Percentiles rank a stretch among this genome's conserved stretches.
Conservation (phyloP, 2,329 filamentous ascomycete species). For the Trichoderma sp. region DNA sequence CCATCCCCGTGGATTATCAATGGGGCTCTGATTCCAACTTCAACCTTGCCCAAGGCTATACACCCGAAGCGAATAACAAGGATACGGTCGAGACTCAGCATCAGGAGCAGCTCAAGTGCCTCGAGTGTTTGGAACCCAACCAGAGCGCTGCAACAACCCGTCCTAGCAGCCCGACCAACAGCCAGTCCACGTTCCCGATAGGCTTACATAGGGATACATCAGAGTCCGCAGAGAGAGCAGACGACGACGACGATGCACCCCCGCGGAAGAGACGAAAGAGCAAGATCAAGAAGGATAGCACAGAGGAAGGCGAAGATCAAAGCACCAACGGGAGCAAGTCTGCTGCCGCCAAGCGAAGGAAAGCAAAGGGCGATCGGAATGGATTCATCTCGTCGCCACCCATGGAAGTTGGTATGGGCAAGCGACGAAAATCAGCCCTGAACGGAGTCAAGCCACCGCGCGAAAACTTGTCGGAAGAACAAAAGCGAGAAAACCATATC, state of each 20-base stretch:
- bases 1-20: constrained; percentile 51
- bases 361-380: constrained; percentile 46
- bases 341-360: constrained; percentile 48
- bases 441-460: constrained; percentile 50
- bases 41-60: constrained; percentile 57
- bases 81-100: constrained; percentile 61
- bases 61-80: constrained; percentile 54
- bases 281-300: constrained; percentile 47
- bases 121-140: constrained; percentile 59
- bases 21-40: constrained; percentile 73
- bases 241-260: constrained; percentile 42
- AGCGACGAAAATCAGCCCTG: constrained; percentile 53
- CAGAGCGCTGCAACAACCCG: constrained; percentile 61
- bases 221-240: constrained; percentile 34
- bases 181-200: constrained; percentile 7
- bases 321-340: constrained; percentile 34
- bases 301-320: constrained; percentile 45
- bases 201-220: constrained; percentile 23
- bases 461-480: constrained; percentile 76
- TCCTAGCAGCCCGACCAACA: constrained; percentile 54
- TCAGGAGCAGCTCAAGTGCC: constrained; percentile 54
- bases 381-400: constrained; percentile 36
- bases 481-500: constrained; percentile 86
- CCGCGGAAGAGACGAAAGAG: constrained; percentile 58
- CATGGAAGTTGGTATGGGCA: constrained; percentile 36